Evolutionary conservation across 305 asterid genomes (phyloP).

Genomic region (Vinca major): DNA sequence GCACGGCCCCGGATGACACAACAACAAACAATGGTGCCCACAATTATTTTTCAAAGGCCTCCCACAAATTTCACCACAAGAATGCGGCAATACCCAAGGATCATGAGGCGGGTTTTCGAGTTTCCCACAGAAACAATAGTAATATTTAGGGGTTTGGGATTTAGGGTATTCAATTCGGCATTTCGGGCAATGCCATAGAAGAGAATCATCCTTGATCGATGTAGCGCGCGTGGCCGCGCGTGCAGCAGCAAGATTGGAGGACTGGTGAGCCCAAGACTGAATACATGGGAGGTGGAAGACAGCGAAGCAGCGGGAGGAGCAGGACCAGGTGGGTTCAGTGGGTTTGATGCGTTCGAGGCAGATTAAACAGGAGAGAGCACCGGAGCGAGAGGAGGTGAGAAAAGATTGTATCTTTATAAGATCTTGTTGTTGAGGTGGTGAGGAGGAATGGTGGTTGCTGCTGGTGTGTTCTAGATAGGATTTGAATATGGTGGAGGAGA

Average conservation of each 20-base stretch:
- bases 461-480: slow-evolving; percentile 59
- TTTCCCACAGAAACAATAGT: slow-evolving; percentile 73
- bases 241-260: slow-evolving; percentile 55
- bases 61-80: slow-evolving; percentile 82
- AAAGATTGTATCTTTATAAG: slow-evolving; percentile 85
- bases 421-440: slow-evolving; percentile 39
- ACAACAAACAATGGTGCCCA: slow-evolving; percentile 64
- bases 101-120: slow-evolving; percentile 67
- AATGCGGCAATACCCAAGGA: slow-evolving; percentile 92
- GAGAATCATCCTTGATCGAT: slow-evolving; percentile 32
- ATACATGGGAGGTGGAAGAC: slow-evolving; percentile 85
- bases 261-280: slow-evolving; percentile 86
- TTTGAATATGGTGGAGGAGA: slow-evolving; percentile 74
- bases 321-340: slow-evolving; percentile 88
- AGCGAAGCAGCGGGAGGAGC: slow-evolving; percentile 76
- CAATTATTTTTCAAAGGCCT: slow-evolving; percentile 54
- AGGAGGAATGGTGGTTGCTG: slow-evolving; percentile 10
- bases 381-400: slow-evolving; percentile 81
- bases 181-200: slow-evolving; percentile 87
- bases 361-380: slow-evolving; percentile 87
- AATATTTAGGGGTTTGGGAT: slow-evolving; percentile 53
- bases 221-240: slow-evolving; percentile 75
- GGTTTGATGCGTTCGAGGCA: slow-evolving; percentile 86
- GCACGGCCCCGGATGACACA: slow-evolving; percentile 93
- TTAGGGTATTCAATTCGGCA: slow-evolving; percentile 75